Base-by-base conservation (phyloP, 169 alveolate species). In the Eimeria acervulina region DNA sequence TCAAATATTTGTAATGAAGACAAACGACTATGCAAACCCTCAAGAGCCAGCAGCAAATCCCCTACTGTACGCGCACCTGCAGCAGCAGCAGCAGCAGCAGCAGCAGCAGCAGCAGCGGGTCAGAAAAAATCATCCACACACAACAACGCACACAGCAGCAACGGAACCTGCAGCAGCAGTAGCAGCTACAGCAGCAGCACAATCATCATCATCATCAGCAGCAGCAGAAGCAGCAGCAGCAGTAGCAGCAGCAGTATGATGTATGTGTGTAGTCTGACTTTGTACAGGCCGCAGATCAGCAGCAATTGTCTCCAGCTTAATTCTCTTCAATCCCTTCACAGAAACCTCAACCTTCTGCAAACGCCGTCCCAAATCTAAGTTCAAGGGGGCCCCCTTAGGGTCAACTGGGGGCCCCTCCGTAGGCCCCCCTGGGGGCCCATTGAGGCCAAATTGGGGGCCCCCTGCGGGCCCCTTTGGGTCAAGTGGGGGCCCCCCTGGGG, bases 181-280 rank as follows among this genome's bases (percentile, higher is more conserved):
- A 47, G 55, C 5, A 47, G 55, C 55, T n/a, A 8, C 80, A 63
- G 74, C 74, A 63, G n/a, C 74, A 63, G 74, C 74, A 63, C 31
- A 17, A 63, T 17, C 74, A 63, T 8, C 74, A 63, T 17, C 74
- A 63, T 0, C 74, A 63, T 10, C 66, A 63, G 74, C 74, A 63
- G n/a, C 74, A 63, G 74, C 74, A 63, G 74, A 17, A 63, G 74
- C 74, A 63, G n/a, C 74, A 63, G 74, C 74, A 63, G 12, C 74
- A 63, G 74, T n/a, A 63, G 74, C 10, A 63, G 74, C 74, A 52
- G 19, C 19, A 13, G 66, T 52, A 13, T 52, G 26, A 13, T 52
- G 10, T 52, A 52, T 52, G 10, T 52, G 26, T 52, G 10, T 52
- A 13, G 15, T 68, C 80, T 72, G 23, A 72, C 84, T 36, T 2